Base-by-base conservation (phyloP, 176 grass and related monocot species). In the Areca catechu region DNA sequence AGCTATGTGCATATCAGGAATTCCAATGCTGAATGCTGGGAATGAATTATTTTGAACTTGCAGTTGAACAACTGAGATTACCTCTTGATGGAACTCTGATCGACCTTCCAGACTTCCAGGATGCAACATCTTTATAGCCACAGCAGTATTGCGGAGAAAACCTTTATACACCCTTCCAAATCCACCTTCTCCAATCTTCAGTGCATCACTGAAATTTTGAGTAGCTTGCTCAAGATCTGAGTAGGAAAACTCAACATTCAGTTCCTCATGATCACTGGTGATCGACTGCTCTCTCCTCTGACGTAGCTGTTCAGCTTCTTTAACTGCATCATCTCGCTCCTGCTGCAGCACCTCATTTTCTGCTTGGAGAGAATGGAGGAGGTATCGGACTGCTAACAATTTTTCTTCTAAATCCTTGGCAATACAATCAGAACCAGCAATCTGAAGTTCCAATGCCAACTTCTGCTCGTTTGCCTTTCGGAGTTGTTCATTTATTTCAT, bases 151-250 rank as follows among this genome's bases (percentile, higher is more conserved):
- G 49, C 74, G 67, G 17, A 96, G 47, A 53, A 76, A 60, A 4
- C 86, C n/a, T 72, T 67, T 88, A 24, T 87, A 96, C 18, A 96
- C 91, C 20, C 53, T 62, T 62, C 82, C 82, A 70, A 67, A 82
- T 65, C 86, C 82, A 54, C 92, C 86, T 80, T 90, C 71, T 16
- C 86, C 86, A 19, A 96, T 56, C 75, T 88, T 84, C 57, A 65
- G 53, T 17, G 68, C 28, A 25, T 79, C 68, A 7, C 68, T 56
- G 53, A 96, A 96, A 73, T 96, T 87, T 19, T 78, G 53, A 17
- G 86, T 96, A 22, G 86, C 92, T 75, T 82, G 56, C 61, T 76
- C 56, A 58, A 96, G 53, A 77, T 96, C 92, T 49, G 34, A 63
- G 17, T 74, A 66, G 48, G 92, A 77, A 60, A 96, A 90, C 62